Base-by-base conservation (phyloP, 2,329 filamentous ascomycete species). In the Ascochyta pisi region DNA sequence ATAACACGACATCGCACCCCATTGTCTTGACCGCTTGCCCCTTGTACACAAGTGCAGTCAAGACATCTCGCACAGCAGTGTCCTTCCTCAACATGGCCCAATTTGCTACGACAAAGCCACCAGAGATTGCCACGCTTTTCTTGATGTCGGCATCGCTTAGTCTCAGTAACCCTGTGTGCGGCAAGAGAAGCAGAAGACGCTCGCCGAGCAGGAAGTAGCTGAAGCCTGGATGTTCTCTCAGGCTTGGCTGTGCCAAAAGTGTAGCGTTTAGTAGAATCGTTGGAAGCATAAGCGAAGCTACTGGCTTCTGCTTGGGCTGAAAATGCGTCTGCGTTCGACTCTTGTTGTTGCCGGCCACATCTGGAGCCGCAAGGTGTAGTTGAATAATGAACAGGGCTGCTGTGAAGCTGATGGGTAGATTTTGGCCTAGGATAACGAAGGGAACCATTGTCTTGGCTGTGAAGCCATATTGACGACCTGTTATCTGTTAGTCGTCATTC, bases 341-440 rank as follows among this genome's bases (percentile, higher is more conserved):
- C 5, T 9, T n/a, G 24, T 40, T 41, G 31, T 23, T 38, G 9
- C 22, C 27, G 2, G 38, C 22, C 8, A 62, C 42, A 8, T 67
- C 62, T 3, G 63, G 57, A 6, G 62, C 54, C 2, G 60, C 57
- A 16, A 73, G 62, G 37, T 71, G 69, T 1, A 70, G 53, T 34
- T 69, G 58, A 3, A 71, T 63, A 4, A 73, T 45, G 46, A 73
- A 73, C 1, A 74, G 58, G 5, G 60, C 57, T 1, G 54, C 57
- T 9, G 71, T 64, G 31, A 73, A 68, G 24, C 63, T 63, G 1
- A 70, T 67, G 0, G 71, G 71, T 2, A 74, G 58, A 23, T 67
- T 71, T 37, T 73, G 68, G 31, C 63, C 59, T 6, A 74, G 61
- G 5, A 69, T 10, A n/a, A 71, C 63, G 33, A 65, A 74, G 1